These are phyloP conservation scores for Xylaria sp. DNA, from an alignment of 2,329 filamentous ascomycete species.

Conservation along the genomic window DNA sequence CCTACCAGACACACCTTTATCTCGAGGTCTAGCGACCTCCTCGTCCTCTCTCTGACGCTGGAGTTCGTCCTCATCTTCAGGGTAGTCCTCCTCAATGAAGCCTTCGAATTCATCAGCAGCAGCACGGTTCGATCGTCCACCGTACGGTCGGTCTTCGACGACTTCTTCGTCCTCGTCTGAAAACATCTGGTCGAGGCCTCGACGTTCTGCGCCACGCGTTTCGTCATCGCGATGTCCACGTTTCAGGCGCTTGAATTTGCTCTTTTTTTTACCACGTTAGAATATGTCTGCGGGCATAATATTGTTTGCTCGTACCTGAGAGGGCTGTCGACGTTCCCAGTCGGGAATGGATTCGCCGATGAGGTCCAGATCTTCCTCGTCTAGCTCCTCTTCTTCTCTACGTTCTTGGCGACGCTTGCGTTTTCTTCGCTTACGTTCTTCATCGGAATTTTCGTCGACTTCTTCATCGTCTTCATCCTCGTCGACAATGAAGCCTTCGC, in stretches of 20 bases:
- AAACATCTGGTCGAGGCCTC: slow-evolving; percentile 90
- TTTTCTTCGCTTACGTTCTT: slow-evolving; percentile 72
- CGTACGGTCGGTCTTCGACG: slow-evolving; percentile 58
- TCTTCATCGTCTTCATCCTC: slow-evolving; percentile 80
- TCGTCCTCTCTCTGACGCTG: slow-evolving; percentile 80
- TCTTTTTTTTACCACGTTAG: slow-evolving; percentile 54
- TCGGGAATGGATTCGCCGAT: slow-evolving; percentile 84
- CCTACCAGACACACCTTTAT: slow-evolving; percentile 69
- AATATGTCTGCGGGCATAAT: not conserved
- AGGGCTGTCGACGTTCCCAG: slow-evolving; percentile 67
- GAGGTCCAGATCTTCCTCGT: slow-evolving; percentile 94
- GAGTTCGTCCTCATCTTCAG: slow-evolving; percentile 81
- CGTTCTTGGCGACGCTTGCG: slow-evolving; percentile 75
- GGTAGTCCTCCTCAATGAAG: slow-evolving; percentile 96
- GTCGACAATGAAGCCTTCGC: slow-evolving; percentile 94
- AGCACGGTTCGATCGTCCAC: slow-evolving; percentile 57
- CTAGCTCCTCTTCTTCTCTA: slow-evolving; percentile 85
- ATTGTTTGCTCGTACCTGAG: slow-evolving; percentile 64
- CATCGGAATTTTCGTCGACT: slow-evolving; percentile 64
- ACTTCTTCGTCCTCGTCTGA: slow-evolving; percentile 89
- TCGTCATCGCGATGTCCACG: slow-evolving; percentile 81
- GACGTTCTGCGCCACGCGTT: slow-evolving; percentile 66
- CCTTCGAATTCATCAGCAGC: slow-evolving; percentile 84
- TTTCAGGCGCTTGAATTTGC: slow-evolving; percentile 96
- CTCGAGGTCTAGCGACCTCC: slow-evolving; percentile 82